Percentiles rank a stretch among this genome's conserved stretches.
Evolutionary conservation across 1,284 basidiomycete species (phyloP).

Genomic region (Cryptococcus amylolentus): DNA sequence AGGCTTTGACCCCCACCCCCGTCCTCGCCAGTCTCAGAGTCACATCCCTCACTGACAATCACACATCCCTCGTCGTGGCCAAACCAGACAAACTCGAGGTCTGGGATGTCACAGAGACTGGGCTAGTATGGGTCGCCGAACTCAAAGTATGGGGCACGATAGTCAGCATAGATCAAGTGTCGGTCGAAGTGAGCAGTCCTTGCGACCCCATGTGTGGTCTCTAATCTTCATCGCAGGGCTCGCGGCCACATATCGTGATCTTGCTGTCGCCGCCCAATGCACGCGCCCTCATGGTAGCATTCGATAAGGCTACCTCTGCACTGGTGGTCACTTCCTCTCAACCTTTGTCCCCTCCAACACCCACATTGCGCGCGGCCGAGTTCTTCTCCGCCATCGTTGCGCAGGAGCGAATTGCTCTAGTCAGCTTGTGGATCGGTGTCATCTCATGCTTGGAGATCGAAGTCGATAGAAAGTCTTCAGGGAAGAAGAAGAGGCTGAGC

Average conservation of each 20-base stretch:
- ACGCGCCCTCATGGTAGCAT: constrained; percentile 39
- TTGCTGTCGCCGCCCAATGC: constrained; percentile 43
- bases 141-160: constrained; percentile 46
- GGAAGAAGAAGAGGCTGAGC: constrained; percentile 23
- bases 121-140: constrained; percentile 29
- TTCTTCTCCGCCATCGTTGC: constrained; percentile 43
- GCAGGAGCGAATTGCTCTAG: constrained; percentile 29
- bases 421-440: constrained; percentile 47
- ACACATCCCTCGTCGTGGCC: constrained; percentile 38
- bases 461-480: constrained; percentile 36
- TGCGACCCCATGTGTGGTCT: background rate
- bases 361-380: constrained; percentile 40
- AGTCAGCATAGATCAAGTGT: constrained; percentile 37
- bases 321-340: constrained; percentile 35
- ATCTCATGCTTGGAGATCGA: constrained; percentile 44
- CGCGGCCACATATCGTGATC: constrained; percentile 42
- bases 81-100: constrained; percentile 45
- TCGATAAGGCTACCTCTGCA: constrained; percentile 12
- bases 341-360: constrained; percentile 34
- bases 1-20: constrained; percentile 49
- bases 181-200: constrained; percentile 25
- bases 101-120: constrained; percentile 35
- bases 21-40: constrained; percentile 38
- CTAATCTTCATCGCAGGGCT: constrained; percentile 20
- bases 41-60: constrained; percentile 25